A percentile compares a stretch with the other conserved stretches of the same genome.
phyloP scores from a whole-genome alignment of 192 early-diverging fungal genomes.

The Coemansia sp. region DNA sequence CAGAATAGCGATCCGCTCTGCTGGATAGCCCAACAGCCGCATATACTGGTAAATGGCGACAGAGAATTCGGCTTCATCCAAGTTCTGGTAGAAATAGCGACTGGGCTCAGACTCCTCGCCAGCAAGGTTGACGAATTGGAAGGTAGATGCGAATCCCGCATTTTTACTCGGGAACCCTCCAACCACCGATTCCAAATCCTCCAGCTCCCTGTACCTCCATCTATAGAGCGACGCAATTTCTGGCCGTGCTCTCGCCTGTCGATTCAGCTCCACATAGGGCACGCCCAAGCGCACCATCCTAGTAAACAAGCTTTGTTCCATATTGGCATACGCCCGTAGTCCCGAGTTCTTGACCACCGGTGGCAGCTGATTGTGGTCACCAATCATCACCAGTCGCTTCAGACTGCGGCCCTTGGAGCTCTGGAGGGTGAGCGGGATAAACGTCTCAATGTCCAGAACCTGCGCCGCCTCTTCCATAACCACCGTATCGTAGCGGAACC shows the following conservation, averaged over 20 bases:
- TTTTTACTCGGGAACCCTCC: conserved; percentile 65
- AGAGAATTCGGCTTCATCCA: conserved; percentile 96
- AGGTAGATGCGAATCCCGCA: conserved; percentile 80
- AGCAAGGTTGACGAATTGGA: conserved; percentile 84
- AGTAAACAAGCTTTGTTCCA: conserved; percentile 95
- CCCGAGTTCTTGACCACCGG: conserved; percentile 91
- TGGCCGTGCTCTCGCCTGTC: conserved; percentile 77
- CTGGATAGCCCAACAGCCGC: conserved; percentile 89
- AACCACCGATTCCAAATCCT: conserved; percentile 60
- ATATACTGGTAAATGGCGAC: conserved; percentile 97
- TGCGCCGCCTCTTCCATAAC: conserved; percentile 98
- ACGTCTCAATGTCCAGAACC: conserved; percentile 91
- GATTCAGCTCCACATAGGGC: conserved; percentile 83
- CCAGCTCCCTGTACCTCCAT: conserved; percentile 75
- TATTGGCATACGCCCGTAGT: conserved; percentile 80
- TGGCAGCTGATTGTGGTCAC: conserved; percentile 96
- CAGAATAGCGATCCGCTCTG: conserved; percentile 85
- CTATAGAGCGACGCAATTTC: conserved; percentile 81
- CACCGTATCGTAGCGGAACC: conserved; percentile 93
- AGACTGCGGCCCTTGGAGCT: conserved; percentile 58
- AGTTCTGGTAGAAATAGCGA: conserved; percentile 89
- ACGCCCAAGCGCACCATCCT: conserved; percentile 91
- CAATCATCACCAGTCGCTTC: conserved; percentile 91
- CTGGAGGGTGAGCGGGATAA: conserved; percentile 89
- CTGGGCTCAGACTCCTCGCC: conserved; percentile 87